Evolutionary conservation across 1,139 yeast species (phyloP), one percentile per base, ranked within the genome.

Genomic region (Eremothecium gossypii): DNA sequence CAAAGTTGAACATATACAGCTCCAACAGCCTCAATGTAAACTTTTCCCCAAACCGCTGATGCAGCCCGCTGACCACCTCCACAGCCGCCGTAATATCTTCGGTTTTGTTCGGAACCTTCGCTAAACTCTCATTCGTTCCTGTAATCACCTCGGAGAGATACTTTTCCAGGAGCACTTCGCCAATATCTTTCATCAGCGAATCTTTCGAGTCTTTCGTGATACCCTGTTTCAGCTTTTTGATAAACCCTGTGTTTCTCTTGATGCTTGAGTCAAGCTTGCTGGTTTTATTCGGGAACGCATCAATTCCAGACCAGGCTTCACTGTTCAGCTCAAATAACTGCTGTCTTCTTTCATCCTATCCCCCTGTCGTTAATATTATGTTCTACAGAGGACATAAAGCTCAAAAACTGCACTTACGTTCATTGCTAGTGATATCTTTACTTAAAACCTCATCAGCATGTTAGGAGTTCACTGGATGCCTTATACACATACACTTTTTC

Each of bases 161-260:
- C 59, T 85, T 86, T 45, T 78, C 85, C 39, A 89, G 66, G 1
- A 89, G 76, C 2, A 83, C 64, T 2, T 78, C 69, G 8, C 67
- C 58, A 35, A 87, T 71, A 44, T 86, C 95, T 43, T 74, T 73
- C 27, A 85, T 47, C 4, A 84, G 61, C 4, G 70, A 58, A 4
- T 57, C 53, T 38, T 66, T 68, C 26, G 66, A 61, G 2, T 76
- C 82, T 31, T 68, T 73, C 31, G 66, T 72, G 35, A 86, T 65
- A 2, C 80, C 70, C 3, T 74, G 68, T 48, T 79, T 72, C 41
- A 86, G 63, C 53, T 82, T 82, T 56, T 81, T 82, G 44, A 86
- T 79, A 52, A 86, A 84, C 0, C 87, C 83, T 4, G 87, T 80
- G 58, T 89, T 86, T 58, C 82, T 84, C 68, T 87, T 89, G 47